phyloP scores from a whole-genome alignment of 176 grass and related monocot genomes.

The Oropetium thomaeum region DNA sequence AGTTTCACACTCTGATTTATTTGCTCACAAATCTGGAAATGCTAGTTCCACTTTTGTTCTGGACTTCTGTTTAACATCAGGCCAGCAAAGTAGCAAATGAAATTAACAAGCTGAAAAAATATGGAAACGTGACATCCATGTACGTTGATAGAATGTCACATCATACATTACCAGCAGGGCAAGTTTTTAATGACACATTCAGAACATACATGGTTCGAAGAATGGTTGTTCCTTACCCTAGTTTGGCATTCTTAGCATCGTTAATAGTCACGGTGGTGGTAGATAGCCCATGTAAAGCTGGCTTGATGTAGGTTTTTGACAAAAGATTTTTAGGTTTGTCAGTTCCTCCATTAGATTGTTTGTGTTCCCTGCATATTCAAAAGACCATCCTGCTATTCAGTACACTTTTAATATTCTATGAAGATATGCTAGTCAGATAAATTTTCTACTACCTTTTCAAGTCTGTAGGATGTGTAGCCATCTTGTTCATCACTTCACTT shows the following conservation, averaged over 20 bases:
- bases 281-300: constrained; percentile 30
- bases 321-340: constrained; percentile 40
- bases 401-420: constrained; percentile 2
- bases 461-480: constrained; percentile 37
- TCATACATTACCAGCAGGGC: neutral
- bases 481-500: constrained; percentile 39
- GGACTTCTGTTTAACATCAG: constrained; percentile 2
- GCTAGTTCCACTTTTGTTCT: neutral
- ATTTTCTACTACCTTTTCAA: constrained; percentile 46
- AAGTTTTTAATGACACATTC: constrained; percentile 25
- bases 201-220: constrained; percentile 11
- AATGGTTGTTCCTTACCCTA: constrained; percentile 41
- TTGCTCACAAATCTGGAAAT: neutral
- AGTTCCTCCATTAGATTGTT: constrained; percentile 33
- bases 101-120: constrained; percentile 10
- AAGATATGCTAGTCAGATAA: constrained; percentile 26
- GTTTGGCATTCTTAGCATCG: constrained; percentile 30
- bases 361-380: constrained; percentile 42
- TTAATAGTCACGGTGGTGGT: constrained; percentile 23
- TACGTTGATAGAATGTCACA: constrained; percentile 6
- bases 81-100: neutral
- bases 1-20: neutral
- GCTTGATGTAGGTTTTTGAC: constrained; percentile 39
- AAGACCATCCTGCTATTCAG: constrained; percentile 7
- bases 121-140: neutral